phyloP scores from a whole-genome alignment of 805 yeast species.

The Debaryomyces tyrocola region DNA sequence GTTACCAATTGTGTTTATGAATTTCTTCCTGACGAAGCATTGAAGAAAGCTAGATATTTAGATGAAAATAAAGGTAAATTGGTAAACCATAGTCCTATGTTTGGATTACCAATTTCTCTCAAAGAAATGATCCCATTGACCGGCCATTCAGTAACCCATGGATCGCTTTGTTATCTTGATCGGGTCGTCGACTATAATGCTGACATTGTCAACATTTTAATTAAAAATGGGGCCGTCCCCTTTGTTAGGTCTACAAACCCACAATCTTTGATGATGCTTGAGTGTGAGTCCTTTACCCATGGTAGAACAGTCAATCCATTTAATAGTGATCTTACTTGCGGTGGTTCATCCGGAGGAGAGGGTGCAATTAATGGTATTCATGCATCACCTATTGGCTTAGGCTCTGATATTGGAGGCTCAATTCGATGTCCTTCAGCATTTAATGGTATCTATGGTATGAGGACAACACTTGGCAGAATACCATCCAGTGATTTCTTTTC shows the following conservation, averaged over 20 bases:
- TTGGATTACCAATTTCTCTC: slow-evolving; percentile 22
- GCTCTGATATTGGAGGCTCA: slow-evolving; percentile 27
- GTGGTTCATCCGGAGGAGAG: slow-evolving; percentile 28
- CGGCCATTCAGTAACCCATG: slow-evolving; percentile 16
- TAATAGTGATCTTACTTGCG: slow-evolving; percentile 18
- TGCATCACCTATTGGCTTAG: slow-evolving; percentile 22
- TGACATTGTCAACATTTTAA: slow-evolving; percentile 13
- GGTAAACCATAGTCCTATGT: slow-evolving; percentile 9
- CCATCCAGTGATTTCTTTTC: slow-evolving; percentile 19
- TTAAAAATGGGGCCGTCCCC: slow-evolving; percentile 17
- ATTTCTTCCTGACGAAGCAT: slow-evolving; percentile 15
- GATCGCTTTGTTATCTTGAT: slow-evolving; percentile 5
- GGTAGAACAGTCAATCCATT: slow-evolving; percentile 21
- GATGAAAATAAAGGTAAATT: slow-evolving; percentile 13
- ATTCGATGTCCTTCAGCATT: slow-evolving; percentile 22
- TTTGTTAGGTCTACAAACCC: slow-evolving; percentile 23
- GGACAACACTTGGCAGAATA: slow-evolving; percentile 19
- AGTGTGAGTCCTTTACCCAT: slow-evolving; percentile 16
- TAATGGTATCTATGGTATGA: slow-evolving; percentile 22
- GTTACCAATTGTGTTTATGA: slow-evolving; percentile 17
- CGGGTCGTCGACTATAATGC: slow-evolving; percentile 18
- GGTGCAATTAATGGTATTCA: slow-evolving; percentile 20
- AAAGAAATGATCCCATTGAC: slow-evolving; percentile 22
- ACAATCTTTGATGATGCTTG: slow-evolving; percentile 22
- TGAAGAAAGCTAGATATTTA: slow-evolving; percentile 14